Percentiles rank a stretch among this genome's conserved stretches.
Conservation (phyloP, 1,139 yeast species). For the Kodamaea sp. region DNA sequence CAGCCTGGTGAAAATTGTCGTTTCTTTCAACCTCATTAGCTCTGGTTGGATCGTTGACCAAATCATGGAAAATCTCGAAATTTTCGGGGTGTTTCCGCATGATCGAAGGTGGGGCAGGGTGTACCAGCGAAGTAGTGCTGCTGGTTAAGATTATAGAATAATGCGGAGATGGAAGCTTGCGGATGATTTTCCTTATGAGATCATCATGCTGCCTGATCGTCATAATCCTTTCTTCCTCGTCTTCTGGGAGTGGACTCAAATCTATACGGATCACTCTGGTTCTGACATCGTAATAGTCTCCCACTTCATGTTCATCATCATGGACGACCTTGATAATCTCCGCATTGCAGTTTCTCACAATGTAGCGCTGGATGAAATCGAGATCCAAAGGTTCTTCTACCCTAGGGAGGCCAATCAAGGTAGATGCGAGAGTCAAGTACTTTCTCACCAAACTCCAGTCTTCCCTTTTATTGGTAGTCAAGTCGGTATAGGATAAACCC, state of each 20-base stretch:
- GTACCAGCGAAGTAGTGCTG: slow-evolving; percentile 22
- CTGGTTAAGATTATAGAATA: slow-evolving; percentile 55
- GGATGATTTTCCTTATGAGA: slow-evolving; percentile 49
- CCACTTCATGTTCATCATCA: slow-evolving; percentile 45
- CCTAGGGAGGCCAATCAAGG: slow-evolving; percentile 63
- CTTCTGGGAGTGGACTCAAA: slow-evolving; percentile 49
- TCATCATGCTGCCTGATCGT: slow-evolving; percentile 49
- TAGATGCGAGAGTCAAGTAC: slow-evolving; percentile 60
- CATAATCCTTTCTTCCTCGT: slow-evolving; percentile 22
- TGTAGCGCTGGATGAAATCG: slow-evolving; percentile 43
- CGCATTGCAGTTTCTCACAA: slow-evolving; percentile 51
- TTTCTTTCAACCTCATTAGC: slow-evolving; percentile 58
- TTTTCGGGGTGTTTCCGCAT: slow-evolving; percentile 31
- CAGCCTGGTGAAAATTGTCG: slow-evolving; percentile 38
- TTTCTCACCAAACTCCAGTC: slow-evolving; percentile 57
- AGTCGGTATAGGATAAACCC: slow-evolving; percentile 61
- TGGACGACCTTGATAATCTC: slow-evolving; percentile 38
- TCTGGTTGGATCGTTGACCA: slow-evolving; percentile 48
- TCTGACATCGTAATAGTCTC: slow-evolving; percentile 55
- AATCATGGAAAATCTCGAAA: slow-evolving; percentile 47
- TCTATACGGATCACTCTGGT: slow-evolving; percentile 60
- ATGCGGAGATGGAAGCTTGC: slow-evolving; percentile 71
- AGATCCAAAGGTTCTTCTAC: slow-evolving; percentile 48
- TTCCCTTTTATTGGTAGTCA: slow-evolving; percentile 39
- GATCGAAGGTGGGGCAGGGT: slow-evolving; percentile 34